Percentiles rank a stretch among this genome's conserved stretches.
Conservation (phyloP, 1,284 basidiomycete genomes). For the Phenoliferia sp. region DNA sequence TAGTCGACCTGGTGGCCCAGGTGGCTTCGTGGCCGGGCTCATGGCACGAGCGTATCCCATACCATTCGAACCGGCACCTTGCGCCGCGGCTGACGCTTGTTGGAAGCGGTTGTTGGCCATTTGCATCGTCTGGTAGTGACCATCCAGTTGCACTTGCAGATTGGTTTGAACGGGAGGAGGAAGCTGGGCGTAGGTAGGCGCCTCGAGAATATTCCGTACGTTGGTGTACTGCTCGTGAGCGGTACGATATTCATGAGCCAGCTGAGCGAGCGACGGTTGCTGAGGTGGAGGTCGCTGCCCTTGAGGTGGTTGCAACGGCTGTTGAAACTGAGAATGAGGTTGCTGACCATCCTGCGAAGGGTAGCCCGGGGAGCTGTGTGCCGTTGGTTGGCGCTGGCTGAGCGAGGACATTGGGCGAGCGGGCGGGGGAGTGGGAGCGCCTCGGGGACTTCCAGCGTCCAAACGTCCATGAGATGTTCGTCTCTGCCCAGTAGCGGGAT, state of each 20-base stretch:
- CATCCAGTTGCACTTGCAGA: slow-evolving; percentile 17
- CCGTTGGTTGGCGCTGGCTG: not conserved
- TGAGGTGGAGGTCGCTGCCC: not conserved
- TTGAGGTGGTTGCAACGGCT: not conserved
- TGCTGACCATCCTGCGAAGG: not conserved
- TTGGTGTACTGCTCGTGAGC: slow-evolving; percentile 15
- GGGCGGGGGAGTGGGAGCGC: not conserved
- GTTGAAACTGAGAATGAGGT: not conserved
- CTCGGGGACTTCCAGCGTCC: not conserved
- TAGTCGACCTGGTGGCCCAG: not conserved
- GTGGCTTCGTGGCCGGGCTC: not conserved
- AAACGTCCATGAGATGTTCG: not conserved
- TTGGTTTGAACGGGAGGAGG: slow-evolving; percentile 19
- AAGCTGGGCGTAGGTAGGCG: slow-evolving; percentile 18
- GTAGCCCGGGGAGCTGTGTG: not conserved
- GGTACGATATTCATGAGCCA: slow-evolving; percentile 1
- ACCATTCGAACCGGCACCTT: not conserved
- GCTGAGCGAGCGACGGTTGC: not conserved
- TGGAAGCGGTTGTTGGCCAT: slow-evolving; percentile 1
- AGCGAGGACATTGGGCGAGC: slow-evolving; percentile 7
- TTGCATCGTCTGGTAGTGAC: slow-evolving; percentile 22
- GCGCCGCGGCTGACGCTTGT: not conserved
- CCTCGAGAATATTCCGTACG: slow-evolving; percentile 22
- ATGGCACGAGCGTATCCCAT: not conserved
- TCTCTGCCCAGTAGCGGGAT: not conserved